Evolutionary conservation across 2,329 filamentous ascomycete species (phyloP), one percentile per base, ranked within the genome.

Genomic region (Fusarium nanum): DNA sequence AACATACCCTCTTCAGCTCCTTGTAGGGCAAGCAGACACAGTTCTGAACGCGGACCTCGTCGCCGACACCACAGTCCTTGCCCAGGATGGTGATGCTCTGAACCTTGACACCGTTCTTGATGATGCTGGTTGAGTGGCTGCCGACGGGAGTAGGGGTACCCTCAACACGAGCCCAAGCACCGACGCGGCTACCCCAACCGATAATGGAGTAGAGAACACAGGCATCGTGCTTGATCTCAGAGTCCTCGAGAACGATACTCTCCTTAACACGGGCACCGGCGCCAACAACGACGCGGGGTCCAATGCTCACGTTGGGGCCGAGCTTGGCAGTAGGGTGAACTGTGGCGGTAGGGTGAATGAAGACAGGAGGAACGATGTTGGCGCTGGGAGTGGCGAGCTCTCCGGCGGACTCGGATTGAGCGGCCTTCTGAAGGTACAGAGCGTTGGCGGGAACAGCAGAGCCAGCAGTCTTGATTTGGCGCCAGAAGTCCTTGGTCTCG

Each of bases 401-500:
- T 42, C 73, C 62, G 41, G 93, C 71, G 45, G 93, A 73, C 90
- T 70, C 89, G 46, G 86, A 88, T 82, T 98, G 95, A 85, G 92
- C 92, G 22, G 96, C 95, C 84, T 98, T 93, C 80, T 97, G 93
- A 57, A 99, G 89, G 83, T 99, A 99, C 34, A 99, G 88, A 16
- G 96, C 96, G 78, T 98, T 98, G 69, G 96, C 96, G 18, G 96
- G 96, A 28, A 99, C 94, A 52, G 96, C 96, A 8, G 95, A 98
- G 64, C 96, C 96, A 64, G 96, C 96, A 3, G 96, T 98, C 88
- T 99, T 99, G 88, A 99, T 98, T 86, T 99, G 96, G 75, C 96
- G 93, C 96, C 96, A 99, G 82, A 99, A 99, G 81, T 98, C 96
- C 84, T 97, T 97, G 72, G 95, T 98, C 85, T 99, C 96, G 81